Conservation (phyloP, 2,329 filamentous ascomycete genomes). For the Diplodia seriata region DNA sequence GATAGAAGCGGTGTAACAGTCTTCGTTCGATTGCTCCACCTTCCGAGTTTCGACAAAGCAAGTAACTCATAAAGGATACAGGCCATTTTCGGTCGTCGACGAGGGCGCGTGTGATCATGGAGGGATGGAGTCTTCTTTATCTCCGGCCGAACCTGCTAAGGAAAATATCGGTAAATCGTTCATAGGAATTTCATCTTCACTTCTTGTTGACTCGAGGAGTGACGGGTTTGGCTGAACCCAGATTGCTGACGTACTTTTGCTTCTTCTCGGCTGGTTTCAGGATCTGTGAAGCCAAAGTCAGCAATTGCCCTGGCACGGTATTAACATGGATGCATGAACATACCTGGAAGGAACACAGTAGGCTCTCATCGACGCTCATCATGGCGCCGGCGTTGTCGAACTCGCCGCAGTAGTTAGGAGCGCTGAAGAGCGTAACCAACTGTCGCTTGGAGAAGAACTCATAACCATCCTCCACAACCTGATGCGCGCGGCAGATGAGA, state of each 20-base stretch:
- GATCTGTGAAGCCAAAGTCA: constrained; percentile 66
- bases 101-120: constrained; percentile 33
- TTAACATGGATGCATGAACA: constrained; percentile 36
- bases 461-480: constrained; percentile 98
- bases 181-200: constrained; percentile 40
- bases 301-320: not conserved
- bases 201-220: constrained; percentile 73
- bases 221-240: constrained; percentile 70
- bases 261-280: constrained; percentile 99
- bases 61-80: constrained; percentile 32
- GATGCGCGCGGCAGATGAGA: constrained; percentile 96
- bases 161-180: constrained; percentile 47
- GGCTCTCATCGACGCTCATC: constrained; percentile 99
- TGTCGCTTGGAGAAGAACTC: constrained; percentile 99
- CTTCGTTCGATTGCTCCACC: constrained; percentile 25
- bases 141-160: constrained; percentile 94
- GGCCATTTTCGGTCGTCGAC: constrained; percentile 32
- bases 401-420: constrained; percentile 98
- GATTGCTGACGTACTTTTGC: constrained; percentile 95
- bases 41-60: constrained; percentile 30
- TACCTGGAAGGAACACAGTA: constrained; percentile 99
- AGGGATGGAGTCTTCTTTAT: constrained; percentile 60
- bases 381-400: constrained; percentile 99
- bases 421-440: constrained; percentile 95
- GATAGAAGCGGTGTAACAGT: constrained; percentile 25